These are phyloP conservation scores for Solanum neorickii DNA, from an alignment of 257 asterid species.

Conservation along the genomic window DNA sequence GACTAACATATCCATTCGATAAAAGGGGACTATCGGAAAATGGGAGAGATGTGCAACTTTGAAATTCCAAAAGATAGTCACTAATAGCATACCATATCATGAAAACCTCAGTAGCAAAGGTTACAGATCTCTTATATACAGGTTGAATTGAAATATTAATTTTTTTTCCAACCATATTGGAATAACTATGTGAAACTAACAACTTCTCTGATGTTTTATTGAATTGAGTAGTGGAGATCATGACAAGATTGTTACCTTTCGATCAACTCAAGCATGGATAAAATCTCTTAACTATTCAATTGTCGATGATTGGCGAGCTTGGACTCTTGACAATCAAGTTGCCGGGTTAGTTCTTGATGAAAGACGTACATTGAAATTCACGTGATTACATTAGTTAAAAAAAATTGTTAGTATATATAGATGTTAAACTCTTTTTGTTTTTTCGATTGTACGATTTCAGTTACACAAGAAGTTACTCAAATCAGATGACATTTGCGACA, in stretches of 20 bases:
- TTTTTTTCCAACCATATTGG: background rate
- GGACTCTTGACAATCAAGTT: constrained; percentile 24
- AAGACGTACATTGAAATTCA: background rate
- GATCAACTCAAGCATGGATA: constrained; percentile 42
- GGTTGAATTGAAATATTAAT: background rate
- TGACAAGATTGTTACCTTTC: constrained; percentile 10
- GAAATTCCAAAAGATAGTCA: background rate
- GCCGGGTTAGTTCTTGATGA: constrained; percentile 16
- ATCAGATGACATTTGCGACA: constrained; percentile 13
- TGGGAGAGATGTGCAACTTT: constrained; percentile 13
- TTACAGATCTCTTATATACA: constrained; percentile 7
- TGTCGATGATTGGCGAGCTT: constrained; percentile 27
- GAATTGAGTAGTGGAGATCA: constrained; percentile 35
- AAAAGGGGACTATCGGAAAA: constrained; percentile 5
- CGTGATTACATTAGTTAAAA: background rate
- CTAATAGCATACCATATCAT: constrained; percentile 5
- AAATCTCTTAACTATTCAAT: constrained; percentile 25
- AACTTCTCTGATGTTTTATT: background rate
- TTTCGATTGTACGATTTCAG: background rate
- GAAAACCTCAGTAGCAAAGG: constrained; percentile 9
- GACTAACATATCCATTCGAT: background rate
- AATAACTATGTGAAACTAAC: background rate
- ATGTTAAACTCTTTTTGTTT: background rate
- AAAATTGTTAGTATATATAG: background rate
- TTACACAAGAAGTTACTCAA: constrained; percentile 7